These are phyloP conservation scores for Protomyces pachydermus DNA, from an alignment of 1,139 yeast species.

Conservation along the genomic window DNA sequence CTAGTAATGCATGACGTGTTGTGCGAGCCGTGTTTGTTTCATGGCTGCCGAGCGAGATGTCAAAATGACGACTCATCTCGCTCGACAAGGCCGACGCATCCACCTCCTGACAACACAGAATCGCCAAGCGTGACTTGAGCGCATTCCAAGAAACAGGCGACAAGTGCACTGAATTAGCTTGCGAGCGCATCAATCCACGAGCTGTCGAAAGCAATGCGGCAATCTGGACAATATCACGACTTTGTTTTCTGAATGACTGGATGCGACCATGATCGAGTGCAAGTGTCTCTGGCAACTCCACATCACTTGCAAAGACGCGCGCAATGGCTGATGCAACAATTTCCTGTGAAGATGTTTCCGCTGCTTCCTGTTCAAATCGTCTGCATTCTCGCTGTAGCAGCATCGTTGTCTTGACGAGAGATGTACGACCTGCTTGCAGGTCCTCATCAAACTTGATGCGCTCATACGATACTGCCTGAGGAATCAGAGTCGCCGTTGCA, in stretches of 20 bases:
- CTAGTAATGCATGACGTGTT: background rate
- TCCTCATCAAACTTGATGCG: conserved; percentile 34
- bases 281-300: conserved; percentile 9
- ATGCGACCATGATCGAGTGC: conserved; percentile 9
- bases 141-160: conserved; percentile 1
- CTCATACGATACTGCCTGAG: conserved; percentile 28
- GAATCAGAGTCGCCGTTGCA: conserved; percentile 5
- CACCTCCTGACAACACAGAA: background rate
- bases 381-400: background rate
- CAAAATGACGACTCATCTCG: conserved; percentile 10
- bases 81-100: conserved; percentile 5
- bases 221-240: background rate
- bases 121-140: background rate
- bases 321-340: conserved; percentile 3
- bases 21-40: background rate
- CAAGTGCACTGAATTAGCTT: background rate
- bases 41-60: background rate
- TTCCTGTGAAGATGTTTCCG: background rate
- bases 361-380: background rate
- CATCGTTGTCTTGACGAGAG: background rate
- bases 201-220: conserved; percentile 6
- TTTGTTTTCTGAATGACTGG: background rate
- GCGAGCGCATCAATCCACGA: conserved; percentile 2
- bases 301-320: background rate
- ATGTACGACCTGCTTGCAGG: background rate